Evolutionary conservation across 768 basidiomycete species (phyloP).

Genomic region (Cyclocybe aegerita): DNA sequence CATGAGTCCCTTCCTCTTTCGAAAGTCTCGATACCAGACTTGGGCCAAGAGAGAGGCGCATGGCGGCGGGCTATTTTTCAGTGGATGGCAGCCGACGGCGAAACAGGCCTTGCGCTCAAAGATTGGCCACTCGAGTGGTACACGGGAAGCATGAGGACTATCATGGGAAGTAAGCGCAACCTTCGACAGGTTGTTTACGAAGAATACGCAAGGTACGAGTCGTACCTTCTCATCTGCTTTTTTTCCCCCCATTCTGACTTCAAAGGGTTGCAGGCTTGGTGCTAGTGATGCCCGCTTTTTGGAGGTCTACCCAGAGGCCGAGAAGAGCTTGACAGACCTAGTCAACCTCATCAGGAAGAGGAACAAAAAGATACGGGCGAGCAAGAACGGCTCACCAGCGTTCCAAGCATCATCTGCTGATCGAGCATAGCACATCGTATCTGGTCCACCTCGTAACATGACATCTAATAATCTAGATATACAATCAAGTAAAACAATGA

Average conservation of each 20-base stretch:
- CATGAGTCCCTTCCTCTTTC: conserved; percentile 12
- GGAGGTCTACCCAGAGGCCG: conserved; percentile 4
- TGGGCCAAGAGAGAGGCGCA: conserved; percentile 12
- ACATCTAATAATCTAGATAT: too few relatives aligned
- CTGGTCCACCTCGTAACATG: too few relatives aligned
- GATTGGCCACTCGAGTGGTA: conserved; percentile 7
- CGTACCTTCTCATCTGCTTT: background rate
- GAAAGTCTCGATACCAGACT: conserved; percentile 17
- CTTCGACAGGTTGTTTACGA: too few relatives aligned
- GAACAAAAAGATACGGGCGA: too few relatives aligned
- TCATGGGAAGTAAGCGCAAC: too few relatives aligned
- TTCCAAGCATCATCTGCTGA: too few relatives aligned
- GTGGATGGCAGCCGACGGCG: background rate
- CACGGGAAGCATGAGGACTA: background rate
- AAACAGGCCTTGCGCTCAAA: background rate
- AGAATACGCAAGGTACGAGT: background rate
- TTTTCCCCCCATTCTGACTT: background rate
- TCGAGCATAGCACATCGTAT: too few relatives aligned
- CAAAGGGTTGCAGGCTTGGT: background rate
- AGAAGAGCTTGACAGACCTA: background rate
- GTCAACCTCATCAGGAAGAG: background rate
- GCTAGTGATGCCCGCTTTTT: background rate
- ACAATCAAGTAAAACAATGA: too few relatives aligned
- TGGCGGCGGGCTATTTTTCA: conserved; percentile 13
- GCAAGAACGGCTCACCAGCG: too few relatives aligned